These are phyloP conservation scores for Umbellularia californica DNA, from an alignment of 164 flowering plant species.

Conservation along the genomic window DNA sequence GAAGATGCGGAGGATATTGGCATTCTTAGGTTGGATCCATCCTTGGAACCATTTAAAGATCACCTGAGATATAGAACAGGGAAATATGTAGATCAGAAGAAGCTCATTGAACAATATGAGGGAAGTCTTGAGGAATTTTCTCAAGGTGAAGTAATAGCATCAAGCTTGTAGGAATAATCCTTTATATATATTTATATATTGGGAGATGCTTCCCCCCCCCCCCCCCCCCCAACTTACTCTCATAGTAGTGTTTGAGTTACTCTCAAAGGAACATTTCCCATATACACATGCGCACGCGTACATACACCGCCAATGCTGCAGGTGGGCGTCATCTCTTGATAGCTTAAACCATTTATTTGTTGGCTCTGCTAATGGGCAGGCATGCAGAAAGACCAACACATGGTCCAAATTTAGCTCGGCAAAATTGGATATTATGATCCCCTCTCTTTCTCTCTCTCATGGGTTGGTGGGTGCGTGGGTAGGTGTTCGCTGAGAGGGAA, in stretches of 20 bases:
- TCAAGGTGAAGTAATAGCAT: constrained; percentile 41
- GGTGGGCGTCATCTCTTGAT: background rate
- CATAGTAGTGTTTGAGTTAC: no score
- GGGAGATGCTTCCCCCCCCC: background rate
- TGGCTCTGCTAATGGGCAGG: background rate
- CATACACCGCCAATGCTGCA: background rate
- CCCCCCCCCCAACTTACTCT: no score
- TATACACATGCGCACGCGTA: no score
- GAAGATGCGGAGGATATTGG: constrained; percentile 49
- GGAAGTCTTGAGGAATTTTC: constrained; percentile 87
- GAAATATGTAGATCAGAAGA: constrained; percentile 61
- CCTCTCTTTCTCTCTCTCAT: background rate
- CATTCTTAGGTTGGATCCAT: constrained; percentile 55
- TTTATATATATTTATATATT: no score
- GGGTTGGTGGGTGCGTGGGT: no score
- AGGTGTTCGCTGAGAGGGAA: background rate
- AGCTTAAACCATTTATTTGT: background rate
- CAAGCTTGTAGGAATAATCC: background rate
- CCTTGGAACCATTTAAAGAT: constrained; percentile 59
- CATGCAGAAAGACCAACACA: background rate
- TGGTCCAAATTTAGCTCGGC: background rate
- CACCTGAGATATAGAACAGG: constrained; percentile 62
- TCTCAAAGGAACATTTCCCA: no score
- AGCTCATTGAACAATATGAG: constrained; percentile 65
- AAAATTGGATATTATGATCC: background rate